Conservation (phyloP, 768 basidiomycete species). For the Leccinum uliginosum region DNA sequence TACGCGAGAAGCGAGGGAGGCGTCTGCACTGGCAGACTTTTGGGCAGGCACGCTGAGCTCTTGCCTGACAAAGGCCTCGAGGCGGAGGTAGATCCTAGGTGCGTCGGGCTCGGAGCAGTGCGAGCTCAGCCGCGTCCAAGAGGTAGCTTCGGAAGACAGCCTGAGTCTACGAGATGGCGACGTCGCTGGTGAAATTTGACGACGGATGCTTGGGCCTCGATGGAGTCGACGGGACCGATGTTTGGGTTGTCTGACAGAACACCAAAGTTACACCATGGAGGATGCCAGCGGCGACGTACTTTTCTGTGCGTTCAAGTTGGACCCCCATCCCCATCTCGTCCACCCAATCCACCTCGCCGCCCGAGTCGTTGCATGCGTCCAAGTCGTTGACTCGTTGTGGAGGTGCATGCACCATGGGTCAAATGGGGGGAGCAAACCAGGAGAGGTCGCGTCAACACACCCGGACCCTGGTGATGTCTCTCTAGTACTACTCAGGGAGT, state of each 20-base stretch:
- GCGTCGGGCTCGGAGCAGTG: conserved; percentile 40
- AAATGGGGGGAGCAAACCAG: no score
- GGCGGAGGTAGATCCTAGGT: conserved; percentile 45
- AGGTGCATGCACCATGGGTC: no score
- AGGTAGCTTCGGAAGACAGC: conserved; percentile 65
- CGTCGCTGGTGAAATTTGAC: conserved; percentile 67
- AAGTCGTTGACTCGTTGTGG: no score
- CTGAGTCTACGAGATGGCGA: conserved; percentile 66
- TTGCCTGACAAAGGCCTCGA: conserved; percentile 50
- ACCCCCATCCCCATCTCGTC: conserved; percentile 35
- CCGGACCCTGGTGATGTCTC: no score
- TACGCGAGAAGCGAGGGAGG: conserved; percentile 49
- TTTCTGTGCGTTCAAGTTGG: conserved; percentile 83
- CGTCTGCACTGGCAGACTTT: conserved; percentile 33
- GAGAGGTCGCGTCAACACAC: no score
- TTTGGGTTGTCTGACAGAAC: conserved; percentile 66
- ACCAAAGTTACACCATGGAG: conserved; percentile 62
- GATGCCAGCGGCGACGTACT: conserved; percentile 66
- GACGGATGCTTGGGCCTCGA: conserved; percentile 68
- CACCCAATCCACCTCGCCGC: conserved; percentile 36
- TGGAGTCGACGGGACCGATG: conserved; percentile 46
- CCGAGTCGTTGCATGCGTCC: no score
- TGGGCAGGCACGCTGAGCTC: conserved; percentile 49
- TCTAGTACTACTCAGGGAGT: no score
- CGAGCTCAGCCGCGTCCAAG: conserved; percentile 55